Base-by-base conservation (phyloP, 2,329 filamentous ascomycete species). In the Zalaria obscura region DNA sequence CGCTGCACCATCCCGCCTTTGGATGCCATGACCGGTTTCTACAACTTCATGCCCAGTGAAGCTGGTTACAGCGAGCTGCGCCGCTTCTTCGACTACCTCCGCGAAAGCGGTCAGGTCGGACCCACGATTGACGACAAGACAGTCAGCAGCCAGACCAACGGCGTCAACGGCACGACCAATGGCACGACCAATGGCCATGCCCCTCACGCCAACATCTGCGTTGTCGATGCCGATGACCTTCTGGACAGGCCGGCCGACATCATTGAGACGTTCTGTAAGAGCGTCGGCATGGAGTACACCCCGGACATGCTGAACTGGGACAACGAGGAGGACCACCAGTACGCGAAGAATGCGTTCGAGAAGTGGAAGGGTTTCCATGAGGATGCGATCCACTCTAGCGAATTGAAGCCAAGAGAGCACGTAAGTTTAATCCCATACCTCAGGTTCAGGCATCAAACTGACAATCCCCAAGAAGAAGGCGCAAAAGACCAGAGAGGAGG, bases 341-440 rank as follows among this genome's bases (percentile, higher is more conserved):
- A 74, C 47, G 89, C 88, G 3, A 70, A 73, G 50, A 71, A 76
- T 48, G 79, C 78, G 11, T 96, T 96, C 64, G 86, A 88, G 65
- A 96, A 98, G 68, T 96, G 91, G 91, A 83, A 79, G 51, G 91
- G 91, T 7, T 96, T 93, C 66, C 91, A 96, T 60, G 83, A 96
- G 51, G 91, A 96, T 67, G 91, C 87, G 9, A 84, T 96, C 52
- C 70, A 83, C 50, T 93, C 84, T 56, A 80, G 72, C 32, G 78
- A 78, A 47, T 66, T 98, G 54, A 80, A 80, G 57, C 76, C 83
- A 2, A 71, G 84, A 55, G 68, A 70, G 36, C 71, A 79, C 49
- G 73, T 76, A 61, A 55, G 67, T 63, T 29, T 25, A n/a, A 5
- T 11, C 27, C 27, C 25, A 36, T 26, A 6, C 26, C 32, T 25